Percentiles rank a stretch among this genome's conserved stretches.
Conservation (phyloP, 345 rosid species). For the Brassica carinata region DNA sequence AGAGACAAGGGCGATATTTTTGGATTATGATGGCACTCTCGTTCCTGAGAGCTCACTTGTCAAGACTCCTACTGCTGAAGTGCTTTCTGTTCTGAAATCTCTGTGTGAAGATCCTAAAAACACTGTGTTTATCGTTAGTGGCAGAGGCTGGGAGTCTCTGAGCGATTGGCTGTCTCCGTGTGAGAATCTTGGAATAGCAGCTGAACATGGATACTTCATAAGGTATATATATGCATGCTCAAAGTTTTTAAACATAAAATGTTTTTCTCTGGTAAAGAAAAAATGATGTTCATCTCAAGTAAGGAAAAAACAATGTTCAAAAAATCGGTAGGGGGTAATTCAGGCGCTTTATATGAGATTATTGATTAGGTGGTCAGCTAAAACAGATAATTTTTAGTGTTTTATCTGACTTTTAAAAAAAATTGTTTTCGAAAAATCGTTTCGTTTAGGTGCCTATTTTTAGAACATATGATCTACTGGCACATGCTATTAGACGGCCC, state of each 20-base stretch:
- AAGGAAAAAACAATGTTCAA: not conserved
- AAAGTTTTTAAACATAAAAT: not conserved
- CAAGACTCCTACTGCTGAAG: constrained; percentile 62
- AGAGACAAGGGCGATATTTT: constrained; percentile 70
- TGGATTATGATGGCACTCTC: constrained; percentile 80
- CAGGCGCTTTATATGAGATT: not conserved
- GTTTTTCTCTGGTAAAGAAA: not conserved
- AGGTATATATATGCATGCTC: constrained; percentile 44
- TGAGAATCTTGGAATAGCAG: constrained; percentile 79
- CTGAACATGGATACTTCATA: constrained; percentile 76
- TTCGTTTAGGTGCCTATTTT: not conserved
- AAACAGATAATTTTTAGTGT: too few relatives aligned
- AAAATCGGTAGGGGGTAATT: not conserved
- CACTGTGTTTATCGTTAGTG: constrained; percentile 74
- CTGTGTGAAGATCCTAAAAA: constrained; percentile 68
- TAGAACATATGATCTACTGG: not conserved
- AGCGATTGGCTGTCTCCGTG: constrained; percentile 73
- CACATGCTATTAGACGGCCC: too few relatives aligned
- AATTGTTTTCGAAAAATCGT: not conserved
- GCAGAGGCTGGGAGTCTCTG: constrained; percentile 63
- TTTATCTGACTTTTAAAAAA: not conserved
- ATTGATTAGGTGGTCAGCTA: not conserved
- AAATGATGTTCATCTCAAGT: not conserved
- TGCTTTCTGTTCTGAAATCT: constrained; percentile 55
- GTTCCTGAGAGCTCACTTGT: constrained; percentile 62